Base-by-base conservation (phyloP, 805 yeast genomes). In the Saccharomyces kudriavzevii region DNA sequence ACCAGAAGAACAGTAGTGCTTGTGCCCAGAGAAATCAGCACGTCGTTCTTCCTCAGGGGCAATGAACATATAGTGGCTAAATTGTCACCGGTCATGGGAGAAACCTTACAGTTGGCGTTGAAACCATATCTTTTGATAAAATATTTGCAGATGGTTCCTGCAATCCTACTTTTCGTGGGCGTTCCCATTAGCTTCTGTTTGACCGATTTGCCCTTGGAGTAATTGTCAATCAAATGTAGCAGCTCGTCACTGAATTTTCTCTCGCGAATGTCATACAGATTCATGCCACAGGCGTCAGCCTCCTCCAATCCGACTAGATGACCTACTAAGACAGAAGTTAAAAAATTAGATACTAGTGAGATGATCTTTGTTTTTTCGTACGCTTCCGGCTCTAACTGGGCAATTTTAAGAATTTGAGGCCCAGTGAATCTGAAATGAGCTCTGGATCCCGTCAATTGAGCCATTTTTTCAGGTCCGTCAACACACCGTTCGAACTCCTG, bases 281-380 rank as follows among this genome's bases (percentile, higher is more conserved):
- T 91, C 94, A 89, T 89, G 10, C 97, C 97, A 71, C 97, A 89
- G 1, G 88, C 96, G 70, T 91, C 97, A 13, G 89, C 82, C 61
- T 85, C 84, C 60, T 90, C 97, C 53, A 89, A 72, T 2, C 78
- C 76, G 2, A 85, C 76, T 47, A 87, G 73, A 52, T 74, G 61
- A 9, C 95, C 95, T 45, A 83, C 69, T 29, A 91, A 74, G 11
- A 91, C 72, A 28, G 89, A 80, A 5, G 92, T 83, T 30, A 89
- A 71, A 63, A 90, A 90, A 52, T 85, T 82, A 1, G 96, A 87
- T 1, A 90, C 89, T 48, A 91, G 71, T 0, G 90, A 79, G 40
- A 91, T 86, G 52, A 85, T 71, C 20, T 65, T 63, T 1, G 96
- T 87, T 1, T 76, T 65, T 6, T 67, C 65, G 68, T 87, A 90